These are phyloP conservation scores for Melaleuca quinquenervia DNA, from an alignment of 345 rosid genomes.

Conservation along the genomic window DNA sequence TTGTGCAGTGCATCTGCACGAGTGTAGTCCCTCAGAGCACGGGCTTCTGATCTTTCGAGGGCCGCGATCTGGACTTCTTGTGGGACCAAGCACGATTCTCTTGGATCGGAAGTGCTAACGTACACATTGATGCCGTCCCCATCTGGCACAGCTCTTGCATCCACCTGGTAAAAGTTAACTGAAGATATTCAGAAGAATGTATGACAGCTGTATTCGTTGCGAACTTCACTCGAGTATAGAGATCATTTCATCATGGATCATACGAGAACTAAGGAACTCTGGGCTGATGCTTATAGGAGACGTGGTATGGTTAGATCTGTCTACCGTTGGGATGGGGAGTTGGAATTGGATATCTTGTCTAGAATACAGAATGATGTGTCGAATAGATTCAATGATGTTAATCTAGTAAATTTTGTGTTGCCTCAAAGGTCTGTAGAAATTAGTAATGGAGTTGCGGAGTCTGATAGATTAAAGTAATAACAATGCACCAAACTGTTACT, in stretches of 20 bases:
- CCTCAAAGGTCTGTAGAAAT: not conserved
- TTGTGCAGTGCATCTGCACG: slow-evolving; percentile 54
- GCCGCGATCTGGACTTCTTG: slow-evolving; percentile 45
- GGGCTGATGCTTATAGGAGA: not conserved
- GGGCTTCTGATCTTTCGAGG: slow-evolving; percentile 45
- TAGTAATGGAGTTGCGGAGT: too few species aligned
- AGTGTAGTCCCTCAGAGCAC: slow-evolving; percentile 39
- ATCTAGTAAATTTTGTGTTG: not conserved
- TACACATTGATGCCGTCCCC: slow-evolving; percentile 74
- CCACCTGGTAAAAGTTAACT: slow-evolving; percentile 42
- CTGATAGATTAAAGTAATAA: too few species aligned
- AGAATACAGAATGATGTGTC: not conserved
- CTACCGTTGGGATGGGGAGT: not conserved
- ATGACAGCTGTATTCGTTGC: not conserved
- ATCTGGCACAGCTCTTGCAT: slow-evolving; percentile 60
- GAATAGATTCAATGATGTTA: not conserved
- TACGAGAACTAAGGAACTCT: not conserved
- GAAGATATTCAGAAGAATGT: not conserved
- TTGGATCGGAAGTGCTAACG: slow-evolving; percentile 41
- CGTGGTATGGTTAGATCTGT: not conserved
- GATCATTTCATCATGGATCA: not conserved
- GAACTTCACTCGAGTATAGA: not conserved
- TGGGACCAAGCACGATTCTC: slow-evolving; percentile 57
- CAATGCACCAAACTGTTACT: too few species aligned
- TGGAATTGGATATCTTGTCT: not conserved